These are phyloP conservation scores for Fusarium acutatum DNA, from an alignment of 2,329 filamentous ascomycete species.

Conservation along the genomic window DNA sequence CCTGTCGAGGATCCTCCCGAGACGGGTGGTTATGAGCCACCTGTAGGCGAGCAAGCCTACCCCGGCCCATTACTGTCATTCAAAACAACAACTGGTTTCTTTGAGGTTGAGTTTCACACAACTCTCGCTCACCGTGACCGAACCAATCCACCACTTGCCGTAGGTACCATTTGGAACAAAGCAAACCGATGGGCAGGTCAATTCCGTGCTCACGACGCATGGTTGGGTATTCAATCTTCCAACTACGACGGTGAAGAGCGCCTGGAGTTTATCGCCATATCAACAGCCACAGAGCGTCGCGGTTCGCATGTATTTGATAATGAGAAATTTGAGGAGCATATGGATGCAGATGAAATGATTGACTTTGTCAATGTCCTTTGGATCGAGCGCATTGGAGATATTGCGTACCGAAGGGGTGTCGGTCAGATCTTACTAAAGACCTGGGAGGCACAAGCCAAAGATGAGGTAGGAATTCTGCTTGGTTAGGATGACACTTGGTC, in stretches of 20 bases:
- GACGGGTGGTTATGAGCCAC: slow-evolving; percentile 43
- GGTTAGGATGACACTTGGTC: slow-evolving; percentile 41
- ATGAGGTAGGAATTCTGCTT: slow-evolving; percentile 53
- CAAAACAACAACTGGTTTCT: slow-evolving; percentile 49
- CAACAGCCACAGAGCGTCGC: slow-evolving; percentile 52
- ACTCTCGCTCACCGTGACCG: slow-evolving; percentile 48
- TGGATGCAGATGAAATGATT: slow-evolving; percentile 53
- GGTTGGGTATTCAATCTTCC: slow-evolving; percentile 56
- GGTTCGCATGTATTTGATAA: slow-evolving; percentile 51
- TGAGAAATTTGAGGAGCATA: slow-evolving; percentile 52
- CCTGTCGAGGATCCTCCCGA: slow-evolving; percentile 49
- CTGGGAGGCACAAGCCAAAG: slow-evolving; percentile 52
- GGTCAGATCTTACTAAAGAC: slow-evolving; percentile 53
- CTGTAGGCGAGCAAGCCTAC: slow-evolving; percentile 43
- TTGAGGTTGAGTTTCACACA: slow-evolving; percentile 52
- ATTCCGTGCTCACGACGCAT: slow-evolving; percentile 55
- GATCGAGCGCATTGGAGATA: slow-evolving; percentile 55
- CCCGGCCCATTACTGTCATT: slow-evolving; percentile 54
- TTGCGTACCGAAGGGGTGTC: slow-evolving; percentile 53
- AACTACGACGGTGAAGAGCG: slow-evolving; percentile 56
- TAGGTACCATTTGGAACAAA: slow-evolving; percentile 53
- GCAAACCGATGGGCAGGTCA: slow-evolving; percentile 52
- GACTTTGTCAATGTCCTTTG: slow-evolving; percentile 58
- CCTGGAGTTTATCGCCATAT: slow-evolving; percentile 56
- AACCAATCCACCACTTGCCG: slow-evolving; percentile 51